Evolutionary conservation across 805 yeast genomes (phyloP).

Genomic region (Lipomyces japonicus): DNA sequence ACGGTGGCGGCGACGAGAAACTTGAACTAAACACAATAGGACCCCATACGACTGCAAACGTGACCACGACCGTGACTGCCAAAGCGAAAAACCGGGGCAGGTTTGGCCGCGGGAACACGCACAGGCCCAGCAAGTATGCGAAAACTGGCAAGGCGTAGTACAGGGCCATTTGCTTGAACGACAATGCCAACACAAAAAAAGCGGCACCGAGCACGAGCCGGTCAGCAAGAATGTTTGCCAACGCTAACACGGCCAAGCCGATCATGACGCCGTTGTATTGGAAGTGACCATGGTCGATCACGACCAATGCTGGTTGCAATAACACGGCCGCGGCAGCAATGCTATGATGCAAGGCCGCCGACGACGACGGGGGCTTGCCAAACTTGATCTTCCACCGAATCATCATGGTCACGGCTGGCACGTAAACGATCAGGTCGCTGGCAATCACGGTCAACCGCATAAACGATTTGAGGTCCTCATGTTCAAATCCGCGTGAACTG

Average conservation of each 20-base stretch:
- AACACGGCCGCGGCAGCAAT: conserved; percentile 56
- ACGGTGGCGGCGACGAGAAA: no score
- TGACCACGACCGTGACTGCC: conserved; percentile 56
- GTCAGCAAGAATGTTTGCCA: conserved; percentile 62
- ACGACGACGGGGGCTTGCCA: no score
- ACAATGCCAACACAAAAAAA: conserved; percentile 70
- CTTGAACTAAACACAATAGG: conserved; percentile 48
- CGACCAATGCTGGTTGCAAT: conserved; percentile 74
- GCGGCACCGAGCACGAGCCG: conserved; percentile 65
- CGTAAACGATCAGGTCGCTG: conserved; percentile 68
- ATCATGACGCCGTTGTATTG: conserved; percentile 94
- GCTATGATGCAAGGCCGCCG: conserved; percentile 37
- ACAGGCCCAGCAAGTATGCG: conserved; percentile 64
- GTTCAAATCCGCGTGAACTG: conserved; percentile 72
- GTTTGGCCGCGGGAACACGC: conserved; percentile 46
- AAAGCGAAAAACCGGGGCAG: conserved; percentile 58
- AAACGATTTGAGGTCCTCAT: conserved; percentile 62
- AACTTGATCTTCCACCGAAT: conserved; percentile 67
- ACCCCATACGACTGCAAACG: conserved; percentile 50
- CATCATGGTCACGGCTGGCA: conserved; percentile 75
- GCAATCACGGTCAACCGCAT: conserved; percentile 79
- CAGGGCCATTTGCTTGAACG: conserved; percentile 93
- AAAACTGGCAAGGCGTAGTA: conserved; percentile 90
- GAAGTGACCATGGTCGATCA: conserved; percentile 96
- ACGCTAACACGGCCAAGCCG: conserved; percentile 69